phyloP scores from a whole-genome alignment of 2,329 filamentous ascomycete genomes.

The Aspergillus unguis region DNA sequence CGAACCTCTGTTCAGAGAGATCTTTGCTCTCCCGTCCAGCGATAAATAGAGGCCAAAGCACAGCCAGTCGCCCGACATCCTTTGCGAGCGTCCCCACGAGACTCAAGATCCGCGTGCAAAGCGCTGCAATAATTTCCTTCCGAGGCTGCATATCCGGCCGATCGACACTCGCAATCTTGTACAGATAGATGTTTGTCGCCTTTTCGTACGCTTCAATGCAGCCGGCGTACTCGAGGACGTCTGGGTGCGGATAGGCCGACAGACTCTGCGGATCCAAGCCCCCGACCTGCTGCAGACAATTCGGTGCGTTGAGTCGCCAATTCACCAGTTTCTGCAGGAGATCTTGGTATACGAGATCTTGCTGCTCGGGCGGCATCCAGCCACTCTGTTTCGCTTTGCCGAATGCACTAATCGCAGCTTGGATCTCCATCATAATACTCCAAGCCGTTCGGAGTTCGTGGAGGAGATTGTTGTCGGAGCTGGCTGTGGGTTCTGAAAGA shows the following conservation, averaged over 20 bases:
- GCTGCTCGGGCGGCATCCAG: slow-evolving; percentile 27
- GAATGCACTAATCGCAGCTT: slow-evolving; percentile 31
- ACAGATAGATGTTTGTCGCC: slow-evolving; percentile 34
- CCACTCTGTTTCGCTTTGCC: slow-evolving; percentile 31
- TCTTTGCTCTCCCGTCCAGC: slow-evolving; percentile 33
- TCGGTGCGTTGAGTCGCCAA: slow-evolving; percentile 30
- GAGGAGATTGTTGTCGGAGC: slow-evolving; percentile 22
- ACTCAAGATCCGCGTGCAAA: slow-evolving; percentile 29
- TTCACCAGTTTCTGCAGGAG: slow-evolving; percentile 27
- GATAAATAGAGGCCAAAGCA: slow-evolving; percentile 35
- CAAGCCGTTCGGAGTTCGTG: slow-evolving; percentile 30
- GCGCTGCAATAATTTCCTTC: slow-evolving; percentile 25
- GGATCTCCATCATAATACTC: slow-evolving; percentile 36
- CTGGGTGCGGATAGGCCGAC: slow-evolving; percentile 25
- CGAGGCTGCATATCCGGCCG: slow-evolving; percentile 28
- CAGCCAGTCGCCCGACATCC: slow-evolving; percentile 33
- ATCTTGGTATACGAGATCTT: slow-evolving; percentile 30
- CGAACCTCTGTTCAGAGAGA: slow-evolving; percentile 27
- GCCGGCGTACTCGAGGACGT: slow-evolving; percentile 34
- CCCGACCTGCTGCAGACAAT: slow-evolving; percentile 26
- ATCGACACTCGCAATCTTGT: slow-evolving; percentile 31
- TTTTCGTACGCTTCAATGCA: slow-evolving; percentile 39
- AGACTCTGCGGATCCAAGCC: slow-evolving; percentile 30
- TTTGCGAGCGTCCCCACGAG: slow-evolving; percentile 31
- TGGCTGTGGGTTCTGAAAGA: slow-evolving; percentile 17